A percentile compares a stretch with the other conserved stretches of the same genome.
phyloP scores from a whole-genome alignment of 139 green algal species.

The Volvox africanus region DNA sequence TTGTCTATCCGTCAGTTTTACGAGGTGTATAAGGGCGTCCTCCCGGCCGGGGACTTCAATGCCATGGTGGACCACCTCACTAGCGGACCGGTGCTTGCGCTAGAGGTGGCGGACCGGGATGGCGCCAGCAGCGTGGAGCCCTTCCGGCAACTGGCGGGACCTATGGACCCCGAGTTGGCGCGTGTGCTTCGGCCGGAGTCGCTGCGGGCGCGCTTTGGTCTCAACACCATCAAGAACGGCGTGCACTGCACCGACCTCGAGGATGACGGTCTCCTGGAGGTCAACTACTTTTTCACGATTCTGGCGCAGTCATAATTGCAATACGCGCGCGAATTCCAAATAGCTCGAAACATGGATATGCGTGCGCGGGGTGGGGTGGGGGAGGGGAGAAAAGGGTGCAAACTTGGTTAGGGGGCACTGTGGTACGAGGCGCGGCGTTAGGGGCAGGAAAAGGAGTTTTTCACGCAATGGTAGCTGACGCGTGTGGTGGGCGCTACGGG shows the following conservation, averaged over 20 bases:
- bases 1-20: slow-evolving; percentile 55
- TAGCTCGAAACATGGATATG: neutral
- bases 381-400: no score
- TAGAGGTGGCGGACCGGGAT: slow-evolving; percentile 72
- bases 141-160: slow-evolving; percentile 75
- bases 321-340: neutral
- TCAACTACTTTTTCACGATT: slow-evolving; percentile 53
- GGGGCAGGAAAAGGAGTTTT: no score
- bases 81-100: slow-evolving; percentile 72
- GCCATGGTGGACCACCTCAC: slow-evolving; percentile 85
- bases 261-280: slow-evolving; percentile 84
- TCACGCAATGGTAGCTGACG: no score
- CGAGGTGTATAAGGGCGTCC: slow-evolving; percentile 85
- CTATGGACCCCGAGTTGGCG: slow-evolving; percentile 85
- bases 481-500: no score
- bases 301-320: neutral
- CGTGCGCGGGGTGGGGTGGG: neutral
- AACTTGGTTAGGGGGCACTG: no score
- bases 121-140: slow-evolving; percentile 67
- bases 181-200: slow-evolving; percentile 74
- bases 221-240: slow-evolving; percentile 77
- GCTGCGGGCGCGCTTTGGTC: slow-evolving; percentile 80
- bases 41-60: slow-evolving; percentile 76
- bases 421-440: no score
- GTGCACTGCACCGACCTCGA: slow-evolving; percentile 89